Percentiles rank a stretch among this genome's conserved stretches.
Conservation (phyloP, 768 basidiomycete genomes). For the Boletus coccyginus region DNA sequence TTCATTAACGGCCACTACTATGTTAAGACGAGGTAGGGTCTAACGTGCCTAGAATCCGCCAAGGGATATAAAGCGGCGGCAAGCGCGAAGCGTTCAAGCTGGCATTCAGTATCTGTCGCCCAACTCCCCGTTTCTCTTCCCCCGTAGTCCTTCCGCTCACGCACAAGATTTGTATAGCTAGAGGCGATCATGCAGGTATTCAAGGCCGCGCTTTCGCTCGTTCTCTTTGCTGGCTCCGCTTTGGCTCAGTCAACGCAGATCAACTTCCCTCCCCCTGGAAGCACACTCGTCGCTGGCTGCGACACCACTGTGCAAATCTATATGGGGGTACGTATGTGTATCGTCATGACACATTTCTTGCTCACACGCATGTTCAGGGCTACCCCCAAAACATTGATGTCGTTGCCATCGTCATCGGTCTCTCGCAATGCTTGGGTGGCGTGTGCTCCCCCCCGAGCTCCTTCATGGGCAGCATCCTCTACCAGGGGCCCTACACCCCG, state of each 20-base stretch:
- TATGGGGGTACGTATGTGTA: slow-evolving; percentile 14
- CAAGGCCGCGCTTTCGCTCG: slow-evolving; percentile 12
- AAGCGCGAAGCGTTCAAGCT: background rate
- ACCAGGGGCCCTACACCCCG: slow-evolving; percentile 34
- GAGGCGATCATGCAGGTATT: slow-evolving; percentile 17
- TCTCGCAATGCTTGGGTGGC: slow-evolving; percentile 22
- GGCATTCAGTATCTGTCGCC: background rate
- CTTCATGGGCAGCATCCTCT: slow-evolving; percentile 31
- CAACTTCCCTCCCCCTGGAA: slow-evolving; percentile 6
- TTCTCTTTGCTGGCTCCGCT: slow-evolving; percentile 9
- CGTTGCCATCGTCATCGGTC: slow-evolving; percentile 33
- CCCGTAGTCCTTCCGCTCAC: background rate
- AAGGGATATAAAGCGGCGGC: slow-evolving; percentile 16
- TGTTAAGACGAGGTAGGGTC: no score
- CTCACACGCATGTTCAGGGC: slow-evolving; percentile 7
- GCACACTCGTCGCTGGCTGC: slow-evolving; percentile 7
- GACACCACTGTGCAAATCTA: slow-evolving; percentile 13
- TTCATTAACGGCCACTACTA: background rate
- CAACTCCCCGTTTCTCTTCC: background rate
- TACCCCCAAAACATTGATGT: slow-evolving; percentile 24
- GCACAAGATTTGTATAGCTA: background rate
- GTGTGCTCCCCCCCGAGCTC: slow-evolving; percentile 23
- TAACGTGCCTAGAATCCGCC: background rate
- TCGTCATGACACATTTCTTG: background rate
- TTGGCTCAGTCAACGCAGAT: slow-evolving; percentile 16